A percentile compares a stretch with the other conserved stretches of the same genome.
Conservation (phyloP, 768 basidiomycete species). For the Cystofilobasidium macerans region DNA sequence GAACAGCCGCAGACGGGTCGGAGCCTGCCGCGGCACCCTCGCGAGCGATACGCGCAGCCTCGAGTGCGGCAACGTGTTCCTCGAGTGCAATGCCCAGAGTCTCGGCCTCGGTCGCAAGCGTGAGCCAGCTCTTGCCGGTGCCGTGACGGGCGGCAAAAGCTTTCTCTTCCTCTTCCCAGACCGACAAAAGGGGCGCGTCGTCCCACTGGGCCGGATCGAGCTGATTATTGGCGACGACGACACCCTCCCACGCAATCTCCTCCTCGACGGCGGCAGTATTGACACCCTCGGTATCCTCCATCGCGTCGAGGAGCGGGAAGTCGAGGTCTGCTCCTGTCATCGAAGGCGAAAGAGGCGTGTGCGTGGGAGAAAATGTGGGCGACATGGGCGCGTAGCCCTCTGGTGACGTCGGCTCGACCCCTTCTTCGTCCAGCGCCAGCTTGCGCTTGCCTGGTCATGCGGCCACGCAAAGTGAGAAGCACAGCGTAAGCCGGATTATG, state of each 20-base stretch:
- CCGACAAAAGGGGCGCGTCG: neutral
- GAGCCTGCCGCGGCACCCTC: neutral
- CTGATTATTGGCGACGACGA: neutral
- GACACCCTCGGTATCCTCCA: neutral
- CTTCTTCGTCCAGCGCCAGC: neutral
- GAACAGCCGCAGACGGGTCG: neutral
- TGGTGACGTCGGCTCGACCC: neutral
- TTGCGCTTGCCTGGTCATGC: neutral
- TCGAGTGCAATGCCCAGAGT: neutral
- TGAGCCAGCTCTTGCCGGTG: neutral
- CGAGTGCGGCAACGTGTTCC: neutral
- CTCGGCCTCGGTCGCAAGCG: neutral
- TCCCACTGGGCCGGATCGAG: constrained; percentile 5
- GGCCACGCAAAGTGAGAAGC: too few species aligned
- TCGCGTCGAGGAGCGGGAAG: neutral
- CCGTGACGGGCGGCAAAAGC: neutral
- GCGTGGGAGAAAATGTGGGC: neutral
- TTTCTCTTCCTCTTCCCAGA: neutral
- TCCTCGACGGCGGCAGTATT: neutral
- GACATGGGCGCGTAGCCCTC: neutral
- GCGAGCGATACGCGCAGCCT: neutral
- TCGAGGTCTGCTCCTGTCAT: neutral
- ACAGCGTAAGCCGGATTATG: too few species aligned
- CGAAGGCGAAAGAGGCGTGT: neutral
- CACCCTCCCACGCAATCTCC: neutral